phyloP scores from a whole-genome alignment of 148 eudicot species.

The Chenopodium berlandieri region DNA sequence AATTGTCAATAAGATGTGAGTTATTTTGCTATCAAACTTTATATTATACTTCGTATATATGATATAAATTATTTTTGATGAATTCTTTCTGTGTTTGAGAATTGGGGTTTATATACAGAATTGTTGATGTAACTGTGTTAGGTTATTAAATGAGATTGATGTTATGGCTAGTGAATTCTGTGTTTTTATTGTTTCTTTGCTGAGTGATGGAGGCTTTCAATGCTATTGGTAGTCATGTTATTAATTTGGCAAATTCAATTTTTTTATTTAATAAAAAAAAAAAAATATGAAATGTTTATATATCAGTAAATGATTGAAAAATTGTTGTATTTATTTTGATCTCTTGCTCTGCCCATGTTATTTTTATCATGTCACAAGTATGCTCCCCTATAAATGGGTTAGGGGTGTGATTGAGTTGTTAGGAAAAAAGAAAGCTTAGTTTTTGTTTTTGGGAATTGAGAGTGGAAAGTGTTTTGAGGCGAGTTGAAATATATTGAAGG shows the following conservation, averaged over 20 bases:
- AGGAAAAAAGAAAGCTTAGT: not conserved
- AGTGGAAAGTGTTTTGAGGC: not conserved
- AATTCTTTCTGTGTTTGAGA: not conserved
- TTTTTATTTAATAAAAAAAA: too few relatives aligned
- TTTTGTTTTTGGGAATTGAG: not conserved
- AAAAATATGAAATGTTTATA: not conserved
- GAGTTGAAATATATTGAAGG: too few relatives aligned
- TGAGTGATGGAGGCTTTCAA: too few relatives aligned
- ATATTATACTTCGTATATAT: not conserved
- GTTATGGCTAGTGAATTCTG: too few relatives aligned
- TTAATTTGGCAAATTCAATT: not conserved
- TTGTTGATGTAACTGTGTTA: not conserved
- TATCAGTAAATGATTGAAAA: not conserved
- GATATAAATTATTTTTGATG: not conserved
- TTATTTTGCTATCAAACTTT: not conserved
- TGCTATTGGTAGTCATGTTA: not conserved
- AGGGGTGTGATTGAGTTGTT: too few relatives aligned
- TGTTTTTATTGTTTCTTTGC: too few relatives aligned
- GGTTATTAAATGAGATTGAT: not conserved
- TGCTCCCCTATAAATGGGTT: not conserved
- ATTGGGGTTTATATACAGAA: not conserved
- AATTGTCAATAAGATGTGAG: constrained; percentile 58
- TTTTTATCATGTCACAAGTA: too few relatives aligned
- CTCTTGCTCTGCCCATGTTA: not conserved
- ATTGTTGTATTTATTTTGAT: too few relatives aligned